phyloP scores from a whole-genome alignment of 495 filamentous ascomycete genomes.

The Thermochaetoides thermophila region DNA sequence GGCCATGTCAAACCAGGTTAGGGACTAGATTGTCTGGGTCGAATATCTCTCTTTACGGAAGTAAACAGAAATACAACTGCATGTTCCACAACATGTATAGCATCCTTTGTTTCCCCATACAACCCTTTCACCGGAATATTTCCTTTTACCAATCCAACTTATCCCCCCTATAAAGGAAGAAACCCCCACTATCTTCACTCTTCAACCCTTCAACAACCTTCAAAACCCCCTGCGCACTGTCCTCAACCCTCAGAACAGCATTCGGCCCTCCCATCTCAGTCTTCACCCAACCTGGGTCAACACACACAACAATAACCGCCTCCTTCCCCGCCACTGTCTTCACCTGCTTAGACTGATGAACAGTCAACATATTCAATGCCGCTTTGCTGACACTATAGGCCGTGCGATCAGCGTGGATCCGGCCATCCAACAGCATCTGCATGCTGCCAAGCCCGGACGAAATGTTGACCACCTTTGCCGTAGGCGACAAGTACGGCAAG shows the following conservation, averaged over 20 bases:
- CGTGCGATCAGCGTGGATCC: slow-evolving; percentile 6
- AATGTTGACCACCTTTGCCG: slow-evolving; percentile 17
- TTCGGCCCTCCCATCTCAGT: slow-evolving; percentile 43
- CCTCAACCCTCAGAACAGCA: slow-evolving; percentile 29
- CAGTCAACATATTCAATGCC: slow-evolving; percentile 24
- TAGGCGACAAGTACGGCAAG: slow-evolving; percentile 4
- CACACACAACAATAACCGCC: slow-evolving; percentile 30
- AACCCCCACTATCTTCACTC: slow-evolving; percentile 21
- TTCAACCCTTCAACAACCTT: slow-evolving; percentile 9
- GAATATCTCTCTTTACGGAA: too few species aligned
- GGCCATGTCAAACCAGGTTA: too few species aligned
- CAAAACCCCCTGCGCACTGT: slow-evolving; percentile 25
- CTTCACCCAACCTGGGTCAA: slow-evolving; percentile 46
- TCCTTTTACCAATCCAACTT: slow-evolving; percentile 11
- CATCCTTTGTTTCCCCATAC: neutral
- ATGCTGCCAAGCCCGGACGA: slow-evolving; percentile 14
- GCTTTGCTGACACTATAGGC: slow-evolving; percentile 25
- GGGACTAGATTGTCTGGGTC: too few species aligned
- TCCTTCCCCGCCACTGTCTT: neutral
- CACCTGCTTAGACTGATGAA: slow-evolving; percentile 21
- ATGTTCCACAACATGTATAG: too few species aligned
- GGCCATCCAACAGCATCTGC: neutral
- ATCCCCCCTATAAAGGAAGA: slow-evolving; percentile 7
- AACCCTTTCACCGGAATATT: too few species aligned
- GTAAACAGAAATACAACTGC: too few species aligned